Evolutionary conservation across 192 early-diverging fungal genomes (phyloP), one percentile per base, ranked within the genome.

Genomic region (Borealophlyctis nickersoniae): DNA sequence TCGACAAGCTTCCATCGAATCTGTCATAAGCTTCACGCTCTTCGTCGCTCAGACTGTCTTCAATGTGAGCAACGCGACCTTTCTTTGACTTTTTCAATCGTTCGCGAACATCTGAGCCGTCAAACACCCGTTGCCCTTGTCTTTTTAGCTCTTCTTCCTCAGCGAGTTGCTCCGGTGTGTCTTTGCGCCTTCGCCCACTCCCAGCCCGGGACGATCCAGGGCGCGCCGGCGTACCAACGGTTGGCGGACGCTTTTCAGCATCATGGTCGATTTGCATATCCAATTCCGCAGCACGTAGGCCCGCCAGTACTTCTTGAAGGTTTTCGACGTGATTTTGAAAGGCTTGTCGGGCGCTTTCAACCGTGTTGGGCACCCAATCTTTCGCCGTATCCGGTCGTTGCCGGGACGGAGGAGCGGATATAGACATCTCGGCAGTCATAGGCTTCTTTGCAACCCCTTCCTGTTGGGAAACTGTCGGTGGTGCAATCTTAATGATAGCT

Each of bases 401-500:
- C 13, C 65, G 74, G 28, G 57, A 62, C 9, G 7, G 27, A 0
- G 63, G 48, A 11, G 62, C 52, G 1, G 31, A 5, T 2, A 28
- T 49, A 22, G 72, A 78, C 48, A 79, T 63, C 51, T 77, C 79
- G 1, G 79, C 79, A 1, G 71, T 79, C 35, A 23, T 28, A 13
- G 48, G 56, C 28, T 65, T 62, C 45, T 48, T 63, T 4, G 58
- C 51, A 19, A 60, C 34, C 29, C 70, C 73, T 32, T 66, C 59
- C 3, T 32, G 30, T 13, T 16, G 16, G 32, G 31, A 32, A 26
- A 74, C 19, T 4, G 72, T 64, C n/a, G 78, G 78, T 16, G 73
- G 74, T 4, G 73, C 73, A 24, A 87, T 74, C 51, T 82, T 79
- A 57, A 86, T 79, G 51, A 86, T 87, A 5, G 85, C 85, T 52